Percentiles rank a stretch among this genome's conserved stretches.
Conservation (phyloP, 306 rosid species). For the Casuarina equisetifolia region DNA sequence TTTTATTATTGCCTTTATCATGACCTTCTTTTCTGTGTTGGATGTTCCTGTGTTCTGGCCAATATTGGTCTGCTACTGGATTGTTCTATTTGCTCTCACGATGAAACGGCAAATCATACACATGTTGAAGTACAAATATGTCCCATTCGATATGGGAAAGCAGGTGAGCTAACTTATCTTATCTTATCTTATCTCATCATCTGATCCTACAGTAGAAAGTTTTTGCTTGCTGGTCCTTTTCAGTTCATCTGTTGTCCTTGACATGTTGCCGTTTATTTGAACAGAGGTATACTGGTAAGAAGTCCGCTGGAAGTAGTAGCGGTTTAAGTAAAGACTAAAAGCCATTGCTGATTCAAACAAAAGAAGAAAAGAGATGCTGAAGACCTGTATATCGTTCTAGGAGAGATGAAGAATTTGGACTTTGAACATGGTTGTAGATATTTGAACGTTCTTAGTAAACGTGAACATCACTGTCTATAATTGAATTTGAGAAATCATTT, state of each 20-base stretch:
- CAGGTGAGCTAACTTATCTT: conserved; percentile 1
- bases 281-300: conserved; percentile 16
- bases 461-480: neutral
- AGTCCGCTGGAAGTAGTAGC: conserved; percentile 5
- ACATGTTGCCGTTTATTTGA: neutral
- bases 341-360: neutral
- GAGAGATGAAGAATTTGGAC: neutral
- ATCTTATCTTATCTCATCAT: neutral
- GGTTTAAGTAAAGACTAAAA: neutral
- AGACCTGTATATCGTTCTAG: neutral
- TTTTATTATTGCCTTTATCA: conserved; percentile 16
- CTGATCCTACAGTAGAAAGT: neutral
- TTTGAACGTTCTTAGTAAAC: neutral
- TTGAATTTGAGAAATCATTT: neutral
- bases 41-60: conserved; percentile 25
- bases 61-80: conserved; percentile 25
- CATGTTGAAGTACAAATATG: conserved; percentile 19
- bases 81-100: neutral
- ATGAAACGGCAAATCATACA: conserved; percentile 18
- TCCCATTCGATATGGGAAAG: conserved; percentile 13
- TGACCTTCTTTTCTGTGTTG: conserved; percentile 22
- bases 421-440: conserved; percentile 4
- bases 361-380: conserved; percentile 3
- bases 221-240: neutral
- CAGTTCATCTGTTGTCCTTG: neutral